A percentile compares a stretch with the other conserved stretches of the same genome.
Conservation (phyloP, 192 early-diverging fungal genomes). For the Globomyces pollinis-pini region DNA sequence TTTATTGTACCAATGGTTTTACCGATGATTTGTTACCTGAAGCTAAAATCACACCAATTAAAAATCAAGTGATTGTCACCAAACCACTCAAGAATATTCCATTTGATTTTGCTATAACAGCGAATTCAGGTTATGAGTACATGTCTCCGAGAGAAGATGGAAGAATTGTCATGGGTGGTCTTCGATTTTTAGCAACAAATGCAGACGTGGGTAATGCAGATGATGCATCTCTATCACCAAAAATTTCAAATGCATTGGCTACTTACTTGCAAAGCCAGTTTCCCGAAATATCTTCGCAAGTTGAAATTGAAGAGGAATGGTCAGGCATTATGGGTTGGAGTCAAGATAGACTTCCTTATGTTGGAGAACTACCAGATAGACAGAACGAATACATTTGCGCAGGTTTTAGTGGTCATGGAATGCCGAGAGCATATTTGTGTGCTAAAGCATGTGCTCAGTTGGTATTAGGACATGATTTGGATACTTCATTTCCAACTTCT, state of each 20-base stretch:
- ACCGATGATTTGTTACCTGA: slow-evolving; percentile 28
- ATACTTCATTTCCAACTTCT: neutral
- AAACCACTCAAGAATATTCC: slow-evolving; percentile 14
- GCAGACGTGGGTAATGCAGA: slow-evolving; percentile 26
- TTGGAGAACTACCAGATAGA: slow-evolving; percentile 17
- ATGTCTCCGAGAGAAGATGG: slow-evolving; percentile 32
- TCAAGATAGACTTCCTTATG: slow-evolving; percentile 27
- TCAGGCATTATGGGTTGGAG: slow-evolving; percentile 44
- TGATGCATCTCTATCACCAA: slow-evolving; percentile 22
- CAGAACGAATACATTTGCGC: slow-evolving; percentile 22
- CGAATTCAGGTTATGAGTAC: slow-evolving; percentile 43
- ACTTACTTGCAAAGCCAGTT: slow-evolving; percentile 16
- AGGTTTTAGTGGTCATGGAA: slow-evolving; percentile 42
- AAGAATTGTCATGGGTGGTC: slow-evolving; percentile 36
- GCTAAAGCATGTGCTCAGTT: slow-evolving; percentile 3
- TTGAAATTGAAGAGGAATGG: slow-evolving; percentile 29
- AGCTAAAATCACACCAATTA: slow-evolving; percentile 33
- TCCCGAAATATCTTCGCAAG: neutral
- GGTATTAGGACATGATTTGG: slow-evolving; percentile 5
- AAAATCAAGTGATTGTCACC: slow-evolving; percentile 42
- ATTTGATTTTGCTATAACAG: slow-evolving; percentile 26
- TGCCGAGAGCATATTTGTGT: slow-evolving; percentile 30
- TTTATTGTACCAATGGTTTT: slow-evolving; percentile 44
- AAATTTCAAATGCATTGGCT: slow-evolving; percentile 16
- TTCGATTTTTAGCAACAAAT: slow-evolving; percentile 24